Conservation (phyloP, 768 basidiomycete genomes). For the Agrocybe chaxingu region DNA sequence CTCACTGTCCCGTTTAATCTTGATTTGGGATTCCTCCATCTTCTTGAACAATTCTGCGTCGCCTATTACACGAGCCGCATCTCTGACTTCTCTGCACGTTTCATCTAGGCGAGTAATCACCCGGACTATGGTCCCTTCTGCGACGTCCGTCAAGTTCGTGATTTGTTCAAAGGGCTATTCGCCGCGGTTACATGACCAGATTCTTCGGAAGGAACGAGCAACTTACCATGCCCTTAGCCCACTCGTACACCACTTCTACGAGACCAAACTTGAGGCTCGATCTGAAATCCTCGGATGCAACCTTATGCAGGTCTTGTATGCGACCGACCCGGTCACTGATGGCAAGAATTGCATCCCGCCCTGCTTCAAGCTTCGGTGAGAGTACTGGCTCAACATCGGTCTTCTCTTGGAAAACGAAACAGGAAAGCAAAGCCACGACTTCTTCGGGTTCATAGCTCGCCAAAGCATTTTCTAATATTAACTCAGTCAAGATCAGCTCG, state of each 20-base stretch:
- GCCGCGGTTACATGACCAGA: background rate
- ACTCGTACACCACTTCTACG: constrained; percentile 96
- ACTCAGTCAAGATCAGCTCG: constrained; percentile 92
- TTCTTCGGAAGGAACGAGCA: background rate
- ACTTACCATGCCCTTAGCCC: constrained; percentile 97
- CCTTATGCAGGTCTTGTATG: constrained; percentile 79
- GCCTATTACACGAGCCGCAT: constrained; percentile 96
- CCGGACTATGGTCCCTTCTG: constrained; percentile 95
- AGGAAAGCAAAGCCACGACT: constrained; percentile 92
- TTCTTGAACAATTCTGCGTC: constrained; percentile 95
- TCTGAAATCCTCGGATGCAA: constrained; percentile 75
- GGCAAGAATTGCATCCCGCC: constrained; percentile 70
- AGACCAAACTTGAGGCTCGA: constrained; percentile 85
- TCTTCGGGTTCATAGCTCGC: constrained; percentile 92
- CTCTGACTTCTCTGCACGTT: constrained; percentile 93
- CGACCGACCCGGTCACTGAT: constrained; percentile 78
- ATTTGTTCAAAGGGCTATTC: constrained; percentile 93
- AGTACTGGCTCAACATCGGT: constrained; percentile 86
- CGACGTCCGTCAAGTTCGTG: constrained; percentile 86
- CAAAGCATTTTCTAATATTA: constrained; percentile 93
- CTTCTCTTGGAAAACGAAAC: constrained; percentile 98
- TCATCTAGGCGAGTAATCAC: constrained; percentile 96
- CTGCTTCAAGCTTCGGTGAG: constrained; percentile 75
- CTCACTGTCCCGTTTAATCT: constrained; percentile 96
- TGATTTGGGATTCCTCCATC: constrained; percentile 93